A percentile compares a stretch with the other conserved stretches of the same genome.
Evolutionary conservation across 108 stramenopile species (phyloP).

Genomic region (Aurantiochytrium sp.): DNA sequence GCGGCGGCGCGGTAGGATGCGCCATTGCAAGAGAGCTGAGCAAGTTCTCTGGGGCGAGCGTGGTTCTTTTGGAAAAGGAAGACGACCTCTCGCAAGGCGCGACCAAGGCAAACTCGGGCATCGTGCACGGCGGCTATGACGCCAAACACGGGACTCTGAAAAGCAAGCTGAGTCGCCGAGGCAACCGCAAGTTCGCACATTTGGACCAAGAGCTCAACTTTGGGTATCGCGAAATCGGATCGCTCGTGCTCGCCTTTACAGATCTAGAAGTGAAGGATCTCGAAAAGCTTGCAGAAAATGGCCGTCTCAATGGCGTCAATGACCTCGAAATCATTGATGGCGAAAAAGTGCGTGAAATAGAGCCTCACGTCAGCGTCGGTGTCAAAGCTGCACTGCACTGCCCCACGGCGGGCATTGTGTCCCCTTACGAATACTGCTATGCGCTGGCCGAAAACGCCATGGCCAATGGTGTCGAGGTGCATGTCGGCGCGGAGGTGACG

Average conservation of each 20-base stretch:
- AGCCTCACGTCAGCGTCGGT: conserved; percentile 23
- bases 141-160: conserved; percentile 62
- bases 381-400: conserved; percentile 62
- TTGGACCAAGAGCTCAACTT: conserved; percentile 65
- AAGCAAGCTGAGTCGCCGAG: conserved; percentile 66
- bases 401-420: conserved; percentile 72
- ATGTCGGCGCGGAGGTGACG: conserved; percentile 60
- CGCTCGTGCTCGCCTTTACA: conserved; percentile 60
- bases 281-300: conserved; percentile 57
- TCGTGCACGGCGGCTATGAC: conserved; percentile 75
- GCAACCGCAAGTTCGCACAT: conserved; percentile 72
- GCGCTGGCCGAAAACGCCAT: conserved; percentile 72
- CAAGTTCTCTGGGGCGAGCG: conserved; percentile 36
- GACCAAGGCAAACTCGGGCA: conserved; percentile 68
- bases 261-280: conserved; percentile 52
- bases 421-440: conserved; percentile 71
- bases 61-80: conserved; percentile 61
- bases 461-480: conserved; percentile 71
- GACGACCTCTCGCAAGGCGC: conserved; percentile 66
- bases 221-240: conserved; percentile 70
- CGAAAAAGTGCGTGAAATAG: conserved; percentile 55
- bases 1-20: conserved; percentile 45
- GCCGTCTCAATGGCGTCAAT: conserved; percentile 64
- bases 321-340: conserved; percentile 55
- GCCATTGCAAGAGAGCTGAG: conserved; percentile 70